Conservation (phyloP, 2,329 filamentous ascomycete genomes). For the Pleurostoma richardsiae region DNA sequence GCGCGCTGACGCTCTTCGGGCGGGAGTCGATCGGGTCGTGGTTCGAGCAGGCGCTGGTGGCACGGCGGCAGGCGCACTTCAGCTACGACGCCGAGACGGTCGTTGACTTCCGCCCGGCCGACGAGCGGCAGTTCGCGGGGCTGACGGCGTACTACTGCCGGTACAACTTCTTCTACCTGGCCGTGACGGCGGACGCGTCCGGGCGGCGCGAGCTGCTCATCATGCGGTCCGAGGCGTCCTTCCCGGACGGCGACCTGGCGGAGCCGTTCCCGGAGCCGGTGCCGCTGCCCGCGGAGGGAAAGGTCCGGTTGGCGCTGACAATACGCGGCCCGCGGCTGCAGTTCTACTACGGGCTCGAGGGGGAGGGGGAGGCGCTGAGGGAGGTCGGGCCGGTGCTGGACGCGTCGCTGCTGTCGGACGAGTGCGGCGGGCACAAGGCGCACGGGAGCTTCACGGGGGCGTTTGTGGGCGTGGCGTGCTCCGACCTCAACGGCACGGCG, state of each 20-base stretch:
- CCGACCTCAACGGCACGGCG: constrained; percentile 48
- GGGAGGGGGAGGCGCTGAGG: constrained; percentile 31
- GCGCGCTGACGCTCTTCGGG: constrained; percentile 40
- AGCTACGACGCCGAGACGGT: constrained; percentile 56
- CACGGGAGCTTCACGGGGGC: constrained; percentile 62
- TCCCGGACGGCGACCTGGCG: constrained; percentile 42
- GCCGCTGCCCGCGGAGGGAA: constrained; percentile 47
- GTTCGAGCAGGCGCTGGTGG: constrained; percentile 54
- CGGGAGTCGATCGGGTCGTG: constrained; percentile 51
- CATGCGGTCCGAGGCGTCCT: constrained; percentile 51
- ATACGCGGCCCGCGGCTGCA: constrained; percentile 50
- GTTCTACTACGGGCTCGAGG: constrained; percentile 51
- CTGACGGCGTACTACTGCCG: constrained; percentile 59
- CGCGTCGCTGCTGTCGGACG: constrained; percentile 55
- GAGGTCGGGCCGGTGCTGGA: constrained; percentile 51
- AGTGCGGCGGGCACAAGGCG: constrained; percentile 56
- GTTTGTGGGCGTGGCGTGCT: constrained; percentile 52
- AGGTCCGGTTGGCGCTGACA: constrained; percentile 44
- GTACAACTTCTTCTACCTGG: constrained; percentile 61
- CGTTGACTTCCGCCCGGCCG: constrained; percentile 45
- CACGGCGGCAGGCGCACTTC: constrained; percentile 52
- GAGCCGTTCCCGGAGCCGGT: constrained; percentile 36
- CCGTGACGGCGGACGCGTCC: constrained; percentile 50
- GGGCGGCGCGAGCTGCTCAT: constrained; percentile 54
- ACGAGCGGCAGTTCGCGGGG: constrained; percentile 58